phyloP scores from a whole-genome alignment of 495 filamentous ascomycete species.

The Sordaria brevicollis region DNA sequence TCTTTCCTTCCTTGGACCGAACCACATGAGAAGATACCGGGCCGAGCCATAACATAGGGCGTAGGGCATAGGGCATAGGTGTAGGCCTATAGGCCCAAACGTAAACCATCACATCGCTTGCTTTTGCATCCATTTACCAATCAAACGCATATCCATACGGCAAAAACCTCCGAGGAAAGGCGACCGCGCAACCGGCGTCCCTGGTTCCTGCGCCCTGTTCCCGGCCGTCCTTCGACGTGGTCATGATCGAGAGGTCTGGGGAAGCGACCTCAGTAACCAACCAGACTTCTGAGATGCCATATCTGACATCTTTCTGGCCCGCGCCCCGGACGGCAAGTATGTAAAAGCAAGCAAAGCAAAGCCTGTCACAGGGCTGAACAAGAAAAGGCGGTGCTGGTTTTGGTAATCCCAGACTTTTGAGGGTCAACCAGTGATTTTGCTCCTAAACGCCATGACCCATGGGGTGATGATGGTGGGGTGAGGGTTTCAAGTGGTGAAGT shows the following conservation, averaged over 20 bases:
- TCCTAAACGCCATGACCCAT: not conserved
- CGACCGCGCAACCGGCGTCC: not conserved
- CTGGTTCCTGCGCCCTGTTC: constrained; percentile 1
- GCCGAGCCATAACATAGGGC: not conserved
- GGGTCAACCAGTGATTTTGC: not conserved
- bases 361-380: not conserved
- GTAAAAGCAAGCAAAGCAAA: too few species aligned
- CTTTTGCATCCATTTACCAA: not conserved
- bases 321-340: not conserved
- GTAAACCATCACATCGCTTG: too few species aligned
- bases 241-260: constrained; percentile 4
- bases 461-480: not conserved
- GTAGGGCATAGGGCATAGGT: too few species aligned
- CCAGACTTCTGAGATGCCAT: not conserved
- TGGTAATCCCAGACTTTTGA: not conserved
- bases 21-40: not conserved
- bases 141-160: not conserved
- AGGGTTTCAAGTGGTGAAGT: not conserved
- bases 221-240: constrained; percentile 13
- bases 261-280: not conserved
- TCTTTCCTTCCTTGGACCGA: not conserved
- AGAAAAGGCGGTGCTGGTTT: not conserved
- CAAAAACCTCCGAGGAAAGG: constrained; percentile 7
- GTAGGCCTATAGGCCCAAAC: not conserved
- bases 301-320: not conserved